phyloP scores from a whole-genome alignment of 441 rosid species.

The Erysimum cheiri region DNA sequence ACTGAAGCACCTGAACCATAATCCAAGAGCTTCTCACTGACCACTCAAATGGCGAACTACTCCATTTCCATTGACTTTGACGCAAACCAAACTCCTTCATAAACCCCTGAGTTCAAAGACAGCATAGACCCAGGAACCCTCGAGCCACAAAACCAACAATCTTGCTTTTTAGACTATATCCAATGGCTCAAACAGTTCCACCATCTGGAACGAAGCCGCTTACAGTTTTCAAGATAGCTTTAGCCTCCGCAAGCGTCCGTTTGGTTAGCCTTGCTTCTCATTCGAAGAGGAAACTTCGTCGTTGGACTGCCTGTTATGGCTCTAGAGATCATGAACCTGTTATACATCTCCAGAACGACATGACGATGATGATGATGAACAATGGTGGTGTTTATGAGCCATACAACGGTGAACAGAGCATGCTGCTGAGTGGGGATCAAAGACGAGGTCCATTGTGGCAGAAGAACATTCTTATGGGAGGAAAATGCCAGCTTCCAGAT shows the following conservation, averaged over 20 bases:
- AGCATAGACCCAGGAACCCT: conserved; percentile 4
- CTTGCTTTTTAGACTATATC: conserved; percentile 7
- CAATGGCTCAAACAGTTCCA: conserved; percentile 57
- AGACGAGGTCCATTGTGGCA: conserved; percentile 64
- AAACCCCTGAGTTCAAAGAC: conserved; percentile 9
- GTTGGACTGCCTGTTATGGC: conserved; percentile 58
- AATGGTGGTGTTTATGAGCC: conserved; percentile 37
- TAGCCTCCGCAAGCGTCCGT: conserved; percentile 53
- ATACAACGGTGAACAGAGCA: conserved; percentile 39
- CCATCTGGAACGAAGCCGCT: conserved; percentile 30
- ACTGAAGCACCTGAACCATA: conserved; percentile 32
- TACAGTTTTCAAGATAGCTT: conserved; percentile 48
- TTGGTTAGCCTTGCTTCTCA: conserved; percentile 66
- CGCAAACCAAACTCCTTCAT: conserved; percentile 20
- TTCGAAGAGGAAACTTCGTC: conserved; percentile 55
- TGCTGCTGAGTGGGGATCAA: conserved; percentile 51
- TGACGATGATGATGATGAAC: conserved; percentile 37
- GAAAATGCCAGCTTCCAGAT: conserved; percentile 84
- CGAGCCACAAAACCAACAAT: neutral
- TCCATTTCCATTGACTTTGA: conserved; percentile 40
- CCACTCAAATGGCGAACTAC: conserved; percentile 45
- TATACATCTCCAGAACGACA: conserved; percentile 56
- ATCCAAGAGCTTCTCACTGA: conserved; percentile 26
- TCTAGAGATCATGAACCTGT: conserved; percentile 59
- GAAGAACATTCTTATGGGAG: conserved; percentile 95